A percentile compares a stretch with the other conserved stretches of the same genome.
Conservation (phyloP, 495 filamentous ascomycete species). For the Aspergillus coremiiformis region DNA sequence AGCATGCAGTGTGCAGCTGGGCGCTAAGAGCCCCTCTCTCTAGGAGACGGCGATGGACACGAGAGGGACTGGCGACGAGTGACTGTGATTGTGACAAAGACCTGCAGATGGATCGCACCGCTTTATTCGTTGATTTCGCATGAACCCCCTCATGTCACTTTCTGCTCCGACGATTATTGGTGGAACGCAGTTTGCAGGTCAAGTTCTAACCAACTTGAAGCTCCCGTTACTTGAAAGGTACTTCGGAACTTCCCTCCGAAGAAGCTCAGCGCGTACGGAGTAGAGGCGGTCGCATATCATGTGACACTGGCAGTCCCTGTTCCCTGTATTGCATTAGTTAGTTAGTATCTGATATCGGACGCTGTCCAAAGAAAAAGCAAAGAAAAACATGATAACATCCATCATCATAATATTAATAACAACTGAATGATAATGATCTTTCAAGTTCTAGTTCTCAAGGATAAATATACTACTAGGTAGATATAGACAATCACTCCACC, state of each 20-base stretch:
- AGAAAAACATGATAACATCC: not conserved
- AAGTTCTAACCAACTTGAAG: too few species aligned
- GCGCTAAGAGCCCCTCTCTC: slow-evolving; percentile 8
- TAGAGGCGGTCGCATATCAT: too few species aligned
- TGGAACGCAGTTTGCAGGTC: not conserved
- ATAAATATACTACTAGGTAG: too few species aligned
- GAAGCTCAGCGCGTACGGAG: too few species aligned
- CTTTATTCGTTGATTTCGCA: slow-evolving; percentile 10
- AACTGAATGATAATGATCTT: too few species aligned
- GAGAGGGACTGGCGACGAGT: slow-evolving; percentile 27
- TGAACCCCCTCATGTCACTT: not conserved
- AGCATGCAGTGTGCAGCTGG: slow-evolving; percentile 1
- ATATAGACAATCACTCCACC: too few species aligned
- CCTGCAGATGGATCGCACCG: slow-evolving; percentile 30
- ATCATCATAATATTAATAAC: not conserved
- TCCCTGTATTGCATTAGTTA: not conserved
- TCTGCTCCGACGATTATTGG: not conserved
- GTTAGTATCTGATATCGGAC: too few species aligned
- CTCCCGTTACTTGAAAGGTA: not conserved
- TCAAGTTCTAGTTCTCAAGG: too few species aligned
- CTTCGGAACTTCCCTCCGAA: not conserved
- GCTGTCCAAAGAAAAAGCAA: not conserved
- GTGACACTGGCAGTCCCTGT: too few species aligned
- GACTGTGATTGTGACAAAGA: slow-evolving; percentile 38
- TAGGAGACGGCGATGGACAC: slow-evolving; percentile 13